Evolutionary conservation across 768 basidiomycete species (phyloP), one percentile per base, ranked within the genome.

Genomic region (Lactarius psammicola): DNA sequence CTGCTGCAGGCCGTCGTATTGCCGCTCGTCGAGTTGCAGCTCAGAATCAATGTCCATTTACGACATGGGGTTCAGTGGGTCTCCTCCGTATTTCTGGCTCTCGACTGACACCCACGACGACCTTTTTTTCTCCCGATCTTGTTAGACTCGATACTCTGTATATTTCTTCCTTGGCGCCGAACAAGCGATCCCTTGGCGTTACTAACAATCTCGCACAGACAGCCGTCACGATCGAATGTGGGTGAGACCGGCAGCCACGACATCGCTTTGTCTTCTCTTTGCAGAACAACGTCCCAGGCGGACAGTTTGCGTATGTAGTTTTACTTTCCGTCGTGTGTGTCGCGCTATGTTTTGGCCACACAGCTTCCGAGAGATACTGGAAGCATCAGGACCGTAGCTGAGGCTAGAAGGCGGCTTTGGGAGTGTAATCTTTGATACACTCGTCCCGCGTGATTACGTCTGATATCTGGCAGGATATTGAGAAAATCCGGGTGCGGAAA

Each of bases 201-300:
- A 13, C 26, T n/a, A 49, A 49, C n/a, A 13, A 23, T 7, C n/a
- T 49, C 26, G 23, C 46, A 4, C 86, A 88, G 72, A 83, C 84
- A 71, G 72, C 80, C 7, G 78, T 78, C 4, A 84, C 82, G 0
- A 73, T 78, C 4, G 76, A 80, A 69, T 79, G 86, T 44, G 77
- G 1, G 70, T 86, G 10, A 83, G 11, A 13, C 46, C 46, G 0
- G 46, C 46, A 10, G 46, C 46, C 2, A 11, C 46, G 11, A 11
- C 46, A 83, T 1, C 86, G 1, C 73, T 87, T 85, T 69, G 82
- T 87, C 1, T 68, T 84, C 0, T 85, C 84, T 0, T 57, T 82
- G 9, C 74, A 84, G 63, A 72, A 71, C 46, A 75, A 80, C 36
- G 73, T 84, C 42, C 70, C 78, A 0, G 81, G 82, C 1, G 85